Evolutionary conservation across 2,329 filamentous ascomycete species (phyloP), one percentile per base, ranked within the genome.

Genomic region (Fusarium tanahbumbuense): DNA sequence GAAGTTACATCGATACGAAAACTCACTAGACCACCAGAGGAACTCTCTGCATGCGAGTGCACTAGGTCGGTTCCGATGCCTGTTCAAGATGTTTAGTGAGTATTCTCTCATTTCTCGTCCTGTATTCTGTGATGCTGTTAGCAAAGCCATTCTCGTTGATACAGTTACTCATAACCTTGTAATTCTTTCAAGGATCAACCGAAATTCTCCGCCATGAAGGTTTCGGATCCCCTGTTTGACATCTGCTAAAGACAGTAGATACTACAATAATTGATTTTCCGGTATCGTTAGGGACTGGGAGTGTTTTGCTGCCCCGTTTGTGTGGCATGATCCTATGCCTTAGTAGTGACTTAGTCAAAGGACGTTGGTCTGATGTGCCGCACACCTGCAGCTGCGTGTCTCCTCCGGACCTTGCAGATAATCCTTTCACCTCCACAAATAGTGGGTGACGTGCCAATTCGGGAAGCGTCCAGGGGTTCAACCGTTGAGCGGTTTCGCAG

Each of bases 251-350:
- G 30, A 44, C 32, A 22, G n/a, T 7, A 34, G 28, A 41, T 30
- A 22, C 50, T 18, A 30, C 42, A n/a, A 30, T 55, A 34, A 48
- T 44, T 54, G 20, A 41, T 49, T 32, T 49, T 55, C 23, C 28
- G 30, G 25, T 49, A 40, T 49, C 34, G 34, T 25, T 49, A 66
- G 55, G 45, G 37, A 34, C 62, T 28, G 15, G 56, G 62, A 32
- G 34, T 23, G 6, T 22, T 20, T 60, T 46, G 41, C 41, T 20
- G 56, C 32, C 49, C 25, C 49, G 20, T 27, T 34, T 53, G 55
- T 41, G 54, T 71, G 67, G 64, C 49, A 70, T 70, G 67, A 70
- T 68, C 22, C 46, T 47, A 48, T 40, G 12, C 20, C 42, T 32
- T 28, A 52, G 49, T 41, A 52, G 34, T 52, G 23, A 27, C 11